These are phyloP conservation scores for Nicotiana tabacum DNA, from an alignment of 257 asterid genomes.

Conservation along the genomic window DNA sequence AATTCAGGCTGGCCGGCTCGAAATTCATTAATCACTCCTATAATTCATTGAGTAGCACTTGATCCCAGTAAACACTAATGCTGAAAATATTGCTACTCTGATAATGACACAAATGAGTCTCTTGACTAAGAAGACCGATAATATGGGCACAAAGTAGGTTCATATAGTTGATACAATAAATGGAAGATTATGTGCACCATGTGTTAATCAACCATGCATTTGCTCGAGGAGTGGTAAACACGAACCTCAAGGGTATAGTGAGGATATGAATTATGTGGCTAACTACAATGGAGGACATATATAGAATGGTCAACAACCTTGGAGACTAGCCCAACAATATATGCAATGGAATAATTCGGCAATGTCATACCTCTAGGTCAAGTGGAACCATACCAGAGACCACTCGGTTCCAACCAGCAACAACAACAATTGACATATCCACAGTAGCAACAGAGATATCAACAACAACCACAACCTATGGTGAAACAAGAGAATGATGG, in stretches of 20 bases:
- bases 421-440: too few relatives aligned
- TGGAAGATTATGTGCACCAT: background rate
- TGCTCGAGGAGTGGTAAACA: background rate
- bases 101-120: background rate
- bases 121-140: background rate
- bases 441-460: background rate
- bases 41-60: background rate
- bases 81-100: background rate
- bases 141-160: background rate
- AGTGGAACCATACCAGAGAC: background rate
- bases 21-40: background rate
- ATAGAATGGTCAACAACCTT: background rate
- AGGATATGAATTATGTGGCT: background rate
- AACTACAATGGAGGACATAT: background rate
- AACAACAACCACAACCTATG: background rate
- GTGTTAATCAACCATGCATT: background rate
- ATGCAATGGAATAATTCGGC: background rate
- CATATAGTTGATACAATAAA: background rate
- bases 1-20: background rate
- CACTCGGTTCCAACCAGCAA: background rate
- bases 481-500: too few relatives aligned
- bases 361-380: background rate
- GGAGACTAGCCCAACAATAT: background rate
- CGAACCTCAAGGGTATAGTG: background rate
- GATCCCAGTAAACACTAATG: background rate